Base-by-base conservation (phyloP, 2,329 filamentous ascomycete species). In the Lachnellula arida region DNA sequence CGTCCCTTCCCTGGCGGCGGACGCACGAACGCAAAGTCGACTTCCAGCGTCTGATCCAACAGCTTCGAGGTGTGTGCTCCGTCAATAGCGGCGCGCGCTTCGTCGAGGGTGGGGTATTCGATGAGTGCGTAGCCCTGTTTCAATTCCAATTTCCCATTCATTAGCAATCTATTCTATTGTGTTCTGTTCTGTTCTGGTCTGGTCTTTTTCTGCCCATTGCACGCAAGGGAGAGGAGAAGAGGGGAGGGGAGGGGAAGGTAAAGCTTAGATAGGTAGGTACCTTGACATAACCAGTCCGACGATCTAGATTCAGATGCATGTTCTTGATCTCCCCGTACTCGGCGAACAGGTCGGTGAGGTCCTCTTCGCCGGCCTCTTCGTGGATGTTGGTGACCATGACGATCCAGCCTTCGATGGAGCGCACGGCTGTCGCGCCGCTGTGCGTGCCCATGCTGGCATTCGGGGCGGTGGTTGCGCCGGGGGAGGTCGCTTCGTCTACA, bases 291-390 rank as follows among this genome's bases (percentile, higher is more conserved):
- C 89, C 89, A 59, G 87, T 93, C 67, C 90, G 79, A 53, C 89
- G 79, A 70, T 94, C 89, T 60, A 94, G 76, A 69, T 94, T 94
- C 69, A 94, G 74, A 68, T 94, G 89, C 69, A 93, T 71, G 69
- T 94, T 94, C 79, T 91, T 91, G 68, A 94, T 90, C 74, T 93
- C 88, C 65, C 90, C 90, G 68, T 81, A 94, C 66, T 94, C 89
- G 67, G 84, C 87, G 71, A 94, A 94, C 71, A 85, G 80, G 71
- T 94, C 90, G 67, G 88, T 87, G 55, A 94, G 72, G 46, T 89
- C 86, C 75, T 94, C 89, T 74, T 94, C 89, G 65, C 87, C 88
- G 49, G 89, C 88, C 72, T 94, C 89, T 70, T 94, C 89, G 75
- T 94, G 89, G 35, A 94, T 87, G 68, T 94, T 94, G 51, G 89